phyloP scores from a whole-genome alignment of 1,139 yeast genomes.

The Suhomyces coccinellae region DNA sequence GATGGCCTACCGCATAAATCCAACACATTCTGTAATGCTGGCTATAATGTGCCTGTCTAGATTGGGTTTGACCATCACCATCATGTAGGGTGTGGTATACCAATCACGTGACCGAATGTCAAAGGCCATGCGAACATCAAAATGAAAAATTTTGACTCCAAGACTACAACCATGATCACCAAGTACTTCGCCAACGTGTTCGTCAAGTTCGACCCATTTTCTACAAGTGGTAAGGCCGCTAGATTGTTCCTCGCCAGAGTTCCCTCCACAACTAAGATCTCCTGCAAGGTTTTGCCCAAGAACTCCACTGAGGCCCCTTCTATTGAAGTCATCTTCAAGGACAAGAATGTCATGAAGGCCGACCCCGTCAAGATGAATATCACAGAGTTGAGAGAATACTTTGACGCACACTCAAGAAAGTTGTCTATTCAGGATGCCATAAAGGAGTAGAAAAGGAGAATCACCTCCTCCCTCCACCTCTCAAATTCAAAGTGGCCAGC shows the following conservation, averaged over 20 bases:
- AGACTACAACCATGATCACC: constrained; percentile 60
- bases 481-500: not conserved
- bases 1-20: too few relatives aligned
- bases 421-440: constrained; percentile 68
- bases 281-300: constrained; percentile 53
- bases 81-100: not conserved
- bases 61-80: not conserved
- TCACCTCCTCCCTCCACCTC: not conserved
- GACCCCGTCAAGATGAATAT: constrained; percentile 61
- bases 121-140: constrained; percentile 1
- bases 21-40: too few relatives aligned
- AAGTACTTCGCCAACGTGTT: constrained; percentile 78
- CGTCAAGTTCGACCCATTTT: constrained; percentile 78
- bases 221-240: constrained; percentile 74
- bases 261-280: constrained; percentile 66
- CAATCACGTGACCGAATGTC: not conserved
- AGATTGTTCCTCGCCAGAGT: constrained; percentile 77
- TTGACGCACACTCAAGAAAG: constrained; percentile 72
- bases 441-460: constrained; percentile 12
- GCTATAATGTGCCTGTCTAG: not conserved
- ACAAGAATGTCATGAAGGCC: constrained; percentile 66
- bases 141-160: constrained; percentile 4
- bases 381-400: constrained; percentile 54
- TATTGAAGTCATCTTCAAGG: constrained; percentile 77
- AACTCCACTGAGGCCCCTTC: constrained; percentile 51